Evolutionary conservation across 2,329 filamentous ascomycete species (phyloP).

Genomic region (Davidsoniella eucalypti): DNA sequence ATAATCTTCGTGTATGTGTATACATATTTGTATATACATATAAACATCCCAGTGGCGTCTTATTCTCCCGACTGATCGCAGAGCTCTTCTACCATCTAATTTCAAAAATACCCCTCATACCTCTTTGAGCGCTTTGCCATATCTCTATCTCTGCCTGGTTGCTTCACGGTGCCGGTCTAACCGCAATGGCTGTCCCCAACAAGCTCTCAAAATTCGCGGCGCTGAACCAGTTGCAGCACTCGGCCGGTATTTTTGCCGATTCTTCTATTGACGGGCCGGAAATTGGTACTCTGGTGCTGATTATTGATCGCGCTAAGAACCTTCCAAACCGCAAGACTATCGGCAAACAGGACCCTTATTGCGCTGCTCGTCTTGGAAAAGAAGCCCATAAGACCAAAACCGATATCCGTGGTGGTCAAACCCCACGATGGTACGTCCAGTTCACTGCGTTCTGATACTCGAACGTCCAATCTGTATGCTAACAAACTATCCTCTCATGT

Average conservation of each 20-base stretch:
- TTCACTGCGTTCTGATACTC: background rate
- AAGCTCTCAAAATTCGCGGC: conserved; percentile 35
- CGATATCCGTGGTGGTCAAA: conserved; percentile 86
- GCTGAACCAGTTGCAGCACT: conserved; percentile 49
- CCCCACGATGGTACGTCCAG: conserved; percentile 64
- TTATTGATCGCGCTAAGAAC: conserved; percentile 93
- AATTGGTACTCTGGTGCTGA: conserved; percentile 81
- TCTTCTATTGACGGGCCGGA: conserved; percentile 84
- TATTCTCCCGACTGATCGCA: no score
- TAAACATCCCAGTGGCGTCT: no score
- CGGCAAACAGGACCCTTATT: conserved; percentile 97
- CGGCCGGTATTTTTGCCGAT: conserved; percentile 85
- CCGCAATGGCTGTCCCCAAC: conserved; percentile 17
- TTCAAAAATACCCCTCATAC: no score
- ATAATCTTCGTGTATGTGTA: no score
- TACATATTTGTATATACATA: no score
- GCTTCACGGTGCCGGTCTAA: no score
- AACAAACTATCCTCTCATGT: conserved; percentile 13
- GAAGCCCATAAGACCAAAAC: conserved; percentile 95
- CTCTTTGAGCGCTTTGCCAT: no score
- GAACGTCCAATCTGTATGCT: background rate
- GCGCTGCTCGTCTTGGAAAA: conserved; percentile 81
- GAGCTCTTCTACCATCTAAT: no score
- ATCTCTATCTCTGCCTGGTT: no score
- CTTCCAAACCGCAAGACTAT: conserved; percentile 92